Evolutionary conservation across 768 basidiomycete species (phyloP), one percentile per base, ranked within the genome.

Genomic region (Kwoniella heveanensis): DNA sequence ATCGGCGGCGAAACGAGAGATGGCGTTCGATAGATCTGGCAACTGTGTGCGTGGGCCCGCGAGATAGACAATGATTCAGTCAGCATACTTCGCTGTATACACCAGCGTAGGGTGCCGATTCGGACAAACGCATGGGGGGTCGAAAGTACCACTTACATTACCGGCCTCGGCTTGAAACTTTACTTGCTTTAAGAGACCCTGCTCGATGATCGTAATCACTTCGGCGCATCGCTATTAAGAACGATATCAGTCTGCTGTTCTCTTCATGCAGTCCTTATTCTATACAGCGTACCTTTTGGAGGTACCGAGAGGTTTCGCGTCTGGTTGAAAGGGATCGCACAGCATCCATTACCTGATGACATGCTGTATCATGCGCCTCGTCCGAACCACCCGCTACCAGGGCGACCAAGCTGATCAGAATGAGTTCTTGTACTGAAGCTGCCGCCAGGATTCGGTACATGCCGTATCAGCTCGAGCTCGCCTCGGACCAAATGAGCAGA

Each of bases 341-440:
- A 15, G 44, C 29, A 2, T 54, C 27, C 13, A 48, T 15, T n/a
- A 49, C 6, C 37, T 27, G 29, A 25, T 21, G 15, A 30, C 39
- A 30, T 22, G 10, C 12, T 27, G 17, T 29, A 19, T 10, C 12
- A n/a, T 27, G 29, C 46, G 30, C 24, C 21, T 15, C 9, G 21
- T 44, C 24, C 6, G 26, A 58, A 0, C 6, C 24, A 12, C 32
- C 32, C 12, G n/a, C 22, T 17, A 64, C n/a, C 2, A 68, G n/a
- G 1, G 59, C 26, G 1, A 64, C 51, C 12, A 69, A 22, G 1
- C 55, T 39, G 0, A 69, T 59, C 32, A 69, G 29, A 2, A 69
- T 30, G 6, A 65, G 26, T 44, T 69, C 67, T 55, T 65, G 67
- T 3, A 65, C 54, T 3, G 57, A 62, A 32, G 58, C 65, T 66